Conservation (phyloP, 495 filamentous ascomycete species). For the Pseudevernia furfuracea region DNA sequence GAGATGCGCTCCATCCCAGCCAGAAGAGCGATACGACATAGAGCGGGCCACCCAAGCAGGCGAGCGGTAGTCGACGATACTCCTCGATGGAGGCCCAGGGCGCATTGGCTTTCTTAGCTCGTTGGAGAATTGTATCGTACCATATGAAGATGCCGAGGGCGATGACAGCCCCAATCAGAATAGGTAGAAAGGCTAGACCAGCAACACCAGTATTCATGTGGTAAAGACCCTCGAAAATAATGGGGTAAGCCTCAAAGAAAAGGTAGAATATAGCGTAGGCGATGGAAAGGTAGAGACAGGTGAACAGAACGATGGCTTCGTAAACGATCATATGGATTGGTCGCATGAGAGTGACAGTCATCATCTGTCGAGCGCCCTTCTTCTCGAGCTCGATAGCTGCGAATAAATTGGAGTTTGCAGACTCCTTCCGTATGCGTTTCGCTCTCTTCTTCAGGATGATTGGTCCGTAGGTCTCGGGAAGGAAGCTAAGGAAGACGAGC, state of each 20-base stretch:
- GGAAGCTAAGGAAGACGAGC: slow-evolving; percentile 41
- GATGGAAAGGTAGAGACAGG: slow-evolving; percentile 59
- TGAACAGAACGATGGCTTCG: slow-evolving; percentile 59
- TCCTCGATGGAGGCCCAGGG: slow-evolving; percentile 40
- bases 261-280: slow-evolving; percentile 69
- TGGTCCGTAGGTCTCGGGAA: slow-evolving; percentile 64
- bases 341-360: slow-evolving; percentile 41
- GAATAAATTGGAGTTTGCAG: slow-evolving; percentile 45
- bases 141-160: slow-evolving; percentile 28
- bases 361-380: slow-evolving; percentile 37
- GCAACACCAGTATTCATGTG: slow-evolving; percentile 34
- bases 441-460: slow-evolving; percentile 59
- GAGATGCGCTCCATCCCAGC: slow-evolving; percentile 58
- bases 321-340: slow-evolving; percentile 41
- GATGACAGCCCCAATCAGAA: slow-evolving; percentile 27
- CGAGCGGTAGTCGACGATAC: slow-evolving; percentile 54
- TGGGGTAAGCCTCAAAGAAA: slow-evolving; percentile 61
- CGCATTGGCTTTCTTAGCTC: slow-evolving; percentile 24
- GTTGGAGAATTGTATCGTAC: slow-evolving; percentile 29
- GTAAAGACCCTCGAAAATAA: slow-evolving; percentile 51
- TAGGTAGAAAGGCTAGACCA: slow-evolving; percentile 39
- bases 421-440: slow-evolving; percentile 55
- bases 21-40: slow-evolving; percentile 60
- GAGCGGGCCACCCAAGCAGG: slow-evolving; percentile 55
- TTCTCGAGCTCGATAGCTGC: slow-evolving; percentile 43